Conservation (phyloP, 371 early-diverging fungal genomes). For the Mortierella sp. region DNA sequence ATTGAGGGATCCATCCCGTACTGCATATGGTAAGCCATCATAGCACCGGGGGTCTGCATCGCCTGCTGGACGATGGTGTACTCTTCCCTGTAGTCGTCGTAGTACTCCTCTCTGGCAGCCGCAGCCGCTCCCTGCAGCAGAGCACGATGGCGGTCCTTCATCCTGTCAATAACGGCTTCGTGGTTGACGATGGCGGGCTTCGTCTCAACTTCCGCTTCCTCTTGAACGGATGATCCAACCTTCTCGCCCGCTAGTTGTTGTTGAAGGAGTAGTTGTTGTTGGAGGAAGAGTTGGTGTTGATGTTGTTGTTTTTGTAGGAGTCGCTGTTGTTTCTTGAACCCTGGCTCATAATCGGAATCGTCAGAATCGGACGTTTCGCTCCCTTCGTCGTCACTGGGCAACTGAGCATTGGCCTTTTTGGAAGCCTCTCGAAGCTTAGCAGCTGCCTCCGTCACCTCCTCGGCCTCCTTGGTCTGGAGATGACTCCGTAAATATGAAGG, state of each 20-base stretch:
- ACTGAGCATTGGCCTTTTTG: constrained; percentile 35
- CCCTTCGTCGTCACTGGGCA: constrained; percentile 50
- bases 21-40: constrained; percentile 16
- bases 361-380: constrained; percentile 29
- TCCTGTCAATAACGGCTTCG: constrained; percentile 39
- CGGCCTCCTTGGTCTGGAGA: constrained; percentile 16
- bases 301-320: constrained; percentile 14
- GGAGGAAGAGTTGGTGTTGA: constrained; percentile 7
- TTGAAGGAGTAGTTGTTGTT: constrained; percentile 10
- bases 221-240: background rate
- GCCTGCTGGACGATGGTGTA: constrained; percentile 14
- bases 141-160: constrained; percentile 50
- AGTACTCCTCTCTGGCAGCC: constrained; percentile 36
- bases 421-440: constrained; percentile 24
- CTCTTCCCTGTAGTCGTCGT: constrained; percentile 40
- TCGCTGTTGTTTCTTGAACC: constrained; percentile 13
- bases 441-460: constrained; percentile 15
- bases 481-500: constrained; percentile 6
- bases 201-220: background rate
- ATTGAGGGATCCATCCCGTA: constrained; percentile 22
- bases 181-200: constrained; percentile 8
- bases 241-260: background rate
- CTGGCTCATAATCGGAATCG: constrained; percentile 17
- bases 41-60: constrained; percentile 9
- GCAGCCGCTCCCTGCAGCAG: constrained; percentile 27